Evolutionary conservation across 192 early-diverging fungal genomes (phyloP).

Genomic region (Rhizophagus clarus): DNA sequence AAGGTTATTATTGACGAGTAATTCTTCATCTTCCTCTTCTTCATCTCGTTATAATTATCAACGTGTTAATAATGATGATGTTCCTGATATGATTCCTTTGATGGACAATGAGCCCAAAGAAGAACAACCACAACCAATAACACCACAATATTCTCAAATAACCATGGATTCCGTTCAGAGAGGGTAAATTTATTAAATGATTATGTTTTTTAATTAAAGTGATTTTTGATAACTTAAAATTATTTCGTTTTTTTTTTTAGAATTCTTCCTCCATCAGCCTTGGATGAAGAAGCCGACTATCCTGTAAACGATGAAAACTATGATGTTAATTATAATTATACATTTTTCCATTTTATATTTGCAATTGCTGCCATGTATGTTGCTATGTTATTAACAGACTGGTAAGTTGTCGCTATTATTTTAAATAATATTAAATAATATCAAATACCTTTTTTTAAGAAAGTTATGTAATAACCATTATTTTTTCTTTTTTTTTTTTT

Average conservation of each 20-base stretch:
- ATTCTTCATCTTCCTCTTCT: conserved; percentile 36
- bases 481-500: not conserved
- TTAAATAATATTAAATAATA: not conserved
- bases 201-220: not conserved
- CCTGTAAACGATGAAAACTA: conserved; percentile 77
- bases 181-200: conserved; percentile 1
- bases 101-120: conserved; percentile 44
- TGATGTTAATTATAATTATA: conserved; percentile 84
- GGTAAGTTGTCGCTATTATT: not conserved
- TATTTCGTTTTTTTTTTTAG: not conserved
- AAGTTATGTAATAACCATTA: not conserved
- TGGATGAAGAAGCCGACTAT: conserved; percentile 53
- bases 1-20: conserved; percentile 63
- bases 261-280: conserved; percentile 74
- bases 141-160: conserved; percentile 40
- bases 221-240: not conserved
- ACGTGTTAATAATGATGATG: not conserved
- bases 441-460: not conserved
- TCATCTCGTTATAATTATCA: not conserved
- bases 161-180: conserved; percentile 54
- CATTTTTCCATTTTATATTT: conserved; percentile 96
- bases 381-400: conserved; percentile 90
- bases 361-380: conserved; percentile 91
- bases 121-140: not conserved
- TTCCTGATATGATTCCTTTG: conserved; percentile 37